These are phyloP conservation scores for Phytophthora vignae DNA, from an alignment of 352 stramenopile genomes.

Conservation along the genomic window DNA sequence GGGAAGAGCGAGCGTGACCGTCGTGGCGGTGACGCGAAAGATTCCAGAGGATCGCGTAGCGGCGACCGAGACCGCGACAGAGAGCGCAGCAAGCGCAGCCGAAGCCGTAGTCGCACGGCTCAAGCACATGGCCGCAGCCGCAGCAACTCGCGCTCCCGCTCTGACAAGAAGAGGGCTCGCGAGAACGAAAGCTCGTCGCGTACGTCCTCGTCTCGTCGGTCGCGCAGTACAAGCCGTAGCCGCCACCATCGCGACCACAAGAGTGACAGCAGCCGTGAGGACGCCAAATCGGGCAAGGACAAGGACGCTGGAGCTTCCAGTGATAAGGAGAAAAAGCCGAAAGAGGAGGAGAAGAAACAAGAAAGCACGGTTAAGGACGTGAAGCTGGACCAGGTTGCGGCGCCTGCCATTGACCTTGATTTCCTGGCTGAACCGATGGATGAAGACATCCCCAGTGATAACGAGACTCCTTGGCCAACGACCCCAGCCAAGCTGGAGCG, in stretches of 20 bases:
- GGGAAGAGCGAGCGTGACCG: slow-evolving; percentile 47
- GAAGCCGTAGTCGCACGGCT: slow-evolving; percentile 49
- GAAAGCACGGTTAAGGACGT: slow-evolving; percentile 70
- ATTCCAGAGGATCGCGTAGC: slow-evolving; percentile 33
- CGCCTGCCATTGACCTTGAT: slow-evolving; percentile 86
- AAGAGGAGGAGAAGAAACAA: slow-evolving; percentile 46
- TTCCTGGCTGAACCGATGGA: slow-evolving; percentile 68
- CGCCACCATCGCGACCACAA: slow-evolving; percentile 43
- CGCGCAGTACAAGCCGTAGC: slow-evolving; percentile 58
- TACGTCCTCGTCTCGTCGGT: slow-evolving; percentile 45
- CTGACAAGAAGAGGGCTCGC: slow-evolving; percentile 42
- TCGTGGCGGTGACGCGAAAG: slow-evolving; percentile 42
- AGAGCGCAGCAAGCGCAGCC: slow-evolving; percentile 38
- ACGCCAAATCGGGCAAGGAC: slow-evolving; percentile 18
- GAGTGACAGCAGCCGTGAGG: slow-evolving; percentile 29
- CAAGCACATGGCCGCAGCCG: slow-evolving; percentile 50
- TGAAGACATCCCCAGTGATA: slow-evolving; percentile 57
- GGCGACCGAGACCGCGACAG: slow-evolving; percentile 44
- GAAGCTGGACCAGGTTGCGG: slow-evolving; percentile 79
- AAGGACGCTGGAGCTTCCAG: slow-evolving; percentile 31
- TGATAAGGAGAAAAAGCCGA: slow-evolving; percentile 43
- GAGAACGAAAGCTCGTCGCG: slow-evolving; percentile 43
- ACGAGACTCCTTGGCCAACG: slow-evolving; percentile 29
- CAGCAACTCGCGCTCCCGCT: slow-evolving; percentile 53
- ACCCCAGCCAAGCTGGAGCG: slow-evolving; percentile 28